Evolutionary conservation across 2,329 filamentous ascomycete genomes (phyloP).

Genomic region (Clonostachys chloroleuca): DNA sequence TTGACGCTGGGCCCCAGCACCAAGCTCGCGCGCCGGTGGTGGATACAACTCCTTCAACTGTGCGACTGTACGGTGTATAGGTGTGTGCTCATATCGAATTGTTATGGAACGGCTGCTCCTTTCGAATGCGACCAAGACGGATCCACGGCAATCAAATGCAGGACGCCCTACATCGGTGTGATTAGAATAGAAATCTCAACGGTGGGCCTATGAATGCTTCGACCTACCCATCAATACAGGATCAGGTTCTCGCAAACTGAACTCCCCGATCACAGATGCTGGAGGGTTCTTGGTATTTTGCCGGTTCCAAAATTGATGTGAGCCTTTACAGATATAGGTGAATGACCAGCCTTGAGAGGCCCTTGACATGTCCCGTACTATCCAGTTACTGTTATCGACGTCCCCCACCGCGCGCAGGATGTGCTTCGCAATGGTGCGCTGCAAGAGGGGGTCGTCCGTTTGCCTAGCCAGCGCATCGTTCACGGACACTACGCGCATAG

Average conservation of each 20-base stretch:
- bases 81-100: constrained; percentile 52
- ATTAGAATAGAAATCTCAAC: not conserved
- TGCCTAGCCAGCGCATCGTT: constrained; percentile 44
- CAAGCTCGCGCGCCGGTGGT: constrained; percentile 24
- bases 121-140: constrained; percentile 43
- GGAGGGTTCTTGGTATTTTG: constrained; percentile 34
- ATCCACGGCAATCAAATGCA: constrained; percentile 55
- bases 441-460: constrained; percentile 38
- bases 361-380: constrained; percentile 35
- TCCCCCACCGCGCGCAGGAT: constrained; percentile 36
- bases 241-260: constrained; percentile 41
- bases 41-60: constrained; percentile 43
- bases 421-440: constrained; percentile 42
- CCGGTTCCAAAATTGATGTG: constrained; percentile 43
- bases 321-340: constrained; percentile 48
- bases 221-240: constrained; percentile 35
- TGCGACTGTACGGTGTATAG: constrained; percentile 50
- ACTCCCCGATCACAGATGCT: constrained; percentile 40
- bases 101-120: constrained; percentile 39
- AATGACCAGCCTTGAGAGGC: constrained; percentile 47
- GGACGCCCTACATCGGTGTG: constrained; percentile 37
- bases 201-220: not conserved
- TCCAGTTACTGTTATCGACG: constrained; percentile 45
- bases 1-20: constrained; percentile 15
- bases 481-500: constrained; percentile 32